Conservation (phyloP, 495 filamentous ascomycete genomes). For the Tuber indicum region DNA sequence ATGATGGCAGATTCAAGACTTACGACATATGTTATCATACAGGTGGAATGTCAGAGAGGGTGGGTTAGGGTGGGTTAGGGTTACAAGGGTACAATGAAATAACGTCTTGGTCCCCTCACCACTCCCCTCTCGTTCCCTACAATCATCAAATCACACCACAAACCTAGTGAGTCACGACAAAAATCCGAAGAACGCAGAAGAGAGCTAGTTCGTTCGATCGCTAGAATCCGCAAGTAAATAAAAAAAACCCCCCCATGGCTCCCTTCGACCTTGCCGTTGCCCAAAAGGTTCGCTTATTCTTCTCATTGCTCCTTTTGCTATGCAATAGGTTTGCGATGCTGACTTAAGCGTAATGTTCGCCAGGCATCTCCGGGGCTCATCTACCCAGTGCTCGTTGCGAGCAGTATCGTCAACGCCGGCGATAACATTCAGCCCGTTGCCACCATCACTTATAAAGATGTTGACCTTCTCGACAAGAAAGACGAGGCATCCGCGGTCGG, state of each 20-base stretch:
- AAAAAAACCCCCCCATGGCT: constrained; percentile 13
- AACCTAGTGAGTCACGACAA: not conserved
- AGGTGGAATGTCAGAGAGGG: not conserved
- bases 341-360: not conserved
- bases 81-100: not conserved
- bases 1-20: not conserved
- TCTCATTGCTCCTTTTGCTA: not conserved
- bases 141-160: not conserved
- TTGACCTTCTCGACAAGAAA: constrained; percentile 36
- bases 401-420: constrained; percentile 35
- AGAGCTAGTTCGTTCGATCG: not conserved
- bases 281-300: constrained; percentile 28
- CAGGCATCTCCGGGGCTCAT: constrained; percentile 37
- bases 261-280: constrained; percentile 36
- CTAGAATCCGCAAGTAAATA: not conserved
- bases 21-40: not conserved
- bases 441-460: constrained; percentile 24
- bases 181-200: not conserved
- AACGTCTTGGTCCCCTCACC: not conserved
- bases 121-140: not conserved
- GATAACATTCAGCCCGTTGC: constrained; percentile 27
- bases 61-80: constrained; percentile 1
- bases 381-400: constrained; percentile 42
- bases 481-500: constrained; percentile 34
- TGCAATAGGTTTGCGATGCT: not conserved